Evolutionary conservation across 352 stramenopile genomes (phyloP).

Genomic region (Pythium aristosporum): DNA sequence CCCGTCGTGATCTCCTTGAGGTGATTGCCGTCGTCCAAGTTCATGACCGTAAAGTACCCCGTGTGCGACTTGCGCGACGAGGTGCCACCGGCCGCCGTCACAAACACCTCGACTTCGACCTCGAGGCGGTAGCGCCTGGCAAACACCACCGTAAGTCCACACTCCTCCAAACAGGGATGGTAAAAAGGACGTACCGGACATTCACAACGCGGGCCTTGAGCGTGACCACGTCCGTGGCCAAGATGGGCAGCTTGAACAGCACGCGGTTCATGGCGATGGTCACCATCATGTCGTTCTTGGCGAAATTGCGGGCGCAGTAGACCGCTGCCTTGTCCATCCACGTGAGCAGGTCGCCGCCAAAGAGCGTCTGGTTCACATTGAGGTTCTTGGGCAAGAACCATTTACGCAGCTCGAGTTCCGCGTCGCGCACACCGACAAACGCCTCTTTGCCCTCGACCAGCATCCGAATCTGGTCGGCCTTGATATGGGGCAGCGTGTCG

Average conservation of each 20-base stretch:
- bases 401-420: conserved; percentile 70
- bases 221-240: conserved; percentile 63
- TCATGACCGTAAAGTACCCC: conserved; percentile 71
- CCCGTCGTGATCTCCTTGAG: conserved; percentile 56
- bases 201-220: conserved; percentile 61
- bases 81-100: conserved; percentile 35
- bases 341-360: conserved; percentile 62
- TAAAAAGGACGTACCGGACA: conserved; percentile 46
- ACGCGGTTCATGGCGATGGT: conserved; percentile 68
- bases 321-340: conserved; percentile 73
- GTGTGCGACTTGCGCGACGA: conserved; percentile 56
- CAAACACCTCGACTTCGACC: conserved; percentile 75
- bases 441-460: conserved; percentile 47
- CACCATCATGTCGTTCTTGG: conserved; percentile 67
- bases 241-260: conserved; percentile 72
- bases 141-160: conserved; percentile 45
- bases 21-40: conserved; percentile 51
- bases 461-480: conserved; percentile 46
- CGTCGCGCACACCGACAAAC: conserved; percentile 43
- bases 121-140: conserved; percentile 59
- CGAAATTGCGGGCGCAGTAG: conserved; percentile 68
- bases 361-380: conserved; percentile 78
- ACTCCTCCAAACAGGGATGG: conserved; percentile 66
- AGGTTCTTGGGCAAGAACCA: conserved; percentile 72
- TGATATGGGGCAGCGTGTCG: conserved; percentile 42